Conservation (phyloP, 2,329 filamentous ascomycete genomes). For the Fusarium sp. region DNA sequence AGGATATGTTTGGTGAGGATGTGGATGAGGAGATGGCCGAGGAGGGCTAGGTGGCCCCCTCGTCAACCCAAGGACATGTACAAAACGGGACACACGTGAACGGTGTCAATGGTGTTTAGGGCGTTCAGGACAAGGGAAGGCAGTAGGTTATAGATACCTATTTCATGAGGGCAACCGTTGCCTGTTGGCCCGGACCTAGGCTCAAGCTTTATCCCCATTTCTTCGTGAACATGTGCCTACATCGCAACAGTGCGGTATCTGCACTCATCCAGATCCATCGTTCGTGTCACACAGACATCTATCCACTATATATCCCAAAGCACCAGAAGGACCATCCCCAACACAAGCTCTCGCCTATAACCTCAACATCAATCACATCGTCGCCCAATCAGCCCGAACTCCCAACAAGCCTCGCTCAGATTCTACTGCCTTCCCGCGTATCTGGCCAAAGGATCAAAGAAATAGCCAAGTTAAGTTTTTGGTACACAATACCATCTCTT, state of each 20-base stretch:
- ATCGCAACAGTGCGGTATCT: not conserved
- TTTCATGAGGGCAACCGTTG: not conserved
- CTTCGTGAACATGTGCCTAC: not conserved
- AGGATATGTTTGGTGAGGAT: slow-evolving; percentile 67
- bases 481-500: not conserved
- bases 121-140: slow-evolving; percentile 21
- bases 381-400: not conserved
- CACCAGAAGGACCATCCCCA: not conserved
- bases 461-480: too few species aligned
- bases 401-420: not conserved
- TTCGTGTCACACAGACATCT: not conserved
- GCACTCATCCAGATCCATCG: not conserved
- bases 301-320: not conserved
- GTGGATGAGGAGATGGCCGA: slow-evolving; percentile 70
- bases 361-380: not conserved
- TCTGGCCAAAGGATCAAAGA: too few species aligned
- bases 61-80: slow-evolving; percentile 8
- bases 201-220: not conserved
- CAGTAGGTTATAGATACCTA: slow-evolving; percentile 15
- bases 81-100: slow-evolving; percentile 9
- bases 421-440: too few species aligned
- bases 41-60: slow-evolving; percentile 35
- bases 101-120: slow-evolving; percentile 30
- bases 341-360: not conserved
- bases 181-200: not conserved